Conservation (phyloP, 2,329 filamentous ascomycete species). For the Phyllachora maydis region DNA sequence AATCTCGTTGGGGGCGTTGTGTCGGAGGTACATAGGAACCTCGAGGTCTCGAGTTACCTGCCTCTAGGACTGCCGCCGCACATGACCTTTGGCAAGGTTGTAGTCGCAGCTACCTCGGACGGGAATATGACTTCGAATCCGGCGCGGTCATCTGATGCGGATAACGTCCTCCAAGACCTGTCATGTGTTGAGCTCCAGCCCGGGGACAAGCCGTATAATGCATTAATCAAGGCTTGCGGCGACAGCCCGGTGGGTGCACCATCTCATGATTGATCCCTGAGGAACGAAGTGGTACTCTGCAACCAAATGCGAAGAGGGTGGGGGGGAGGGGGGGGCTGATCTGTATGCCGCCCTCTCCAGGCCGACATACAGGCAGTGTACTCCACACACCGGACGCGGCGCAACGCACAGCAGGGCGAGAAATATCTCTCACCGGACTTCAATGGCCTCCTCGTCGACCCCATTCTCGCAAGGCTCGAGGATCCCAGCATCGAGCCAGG, state of each 20-base stretch:
- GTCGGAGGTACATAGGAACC: too few species aligned
- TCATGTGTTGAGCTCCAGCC: constrained; percentile 26
- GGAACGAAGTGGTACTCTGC: background rate
- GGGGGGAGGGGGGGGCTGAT: background rate
- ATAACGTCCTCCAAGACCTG: constrained; percentile 31
- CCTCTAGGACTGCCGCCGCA: too few species aligned
- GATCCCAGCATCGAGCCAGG: constrained; percentile 41
- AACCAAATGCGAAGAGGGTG: background rate
- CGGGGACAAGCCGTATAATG: constrained; percentile 55
- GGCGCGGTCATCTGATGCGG: constrained; percentile 18
- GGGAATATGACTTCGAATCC: too few species aligned
- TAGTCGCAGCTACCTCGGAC: too few species aligned
- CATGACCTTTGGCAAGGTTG: too few species aligned
- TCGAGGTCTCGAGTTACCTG: too few species aligned
- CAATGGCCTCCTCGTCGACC: constrained; percentile 52
- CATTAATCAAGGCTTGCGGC: constrained; percentile 46
- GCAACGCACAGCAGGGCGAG: constrained; percentile 55
- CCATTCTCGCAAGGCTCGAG: constrained; percentile 50
- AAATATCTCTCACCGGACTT: constrained; percentile 54
- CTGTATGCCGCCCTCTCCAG: constrained; percentile 14
- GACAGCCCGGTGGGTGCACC: constrained; percentile 39
- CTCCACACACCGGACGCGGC: constrained; percentile 47
- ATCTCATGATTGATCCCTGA: too few species aligned
- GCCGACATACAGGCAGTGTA: constrained; percentile 52
- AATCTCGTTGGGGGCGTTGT: too few species aligned